Percentiles rank a stretch among this genome's conserved stretches.
These are phyloP conservation scores for Xylaria bambusicola DNA, from an alignment of 495 filamentous ascomycete genomes.

Conservation along the genomic window DNA sequence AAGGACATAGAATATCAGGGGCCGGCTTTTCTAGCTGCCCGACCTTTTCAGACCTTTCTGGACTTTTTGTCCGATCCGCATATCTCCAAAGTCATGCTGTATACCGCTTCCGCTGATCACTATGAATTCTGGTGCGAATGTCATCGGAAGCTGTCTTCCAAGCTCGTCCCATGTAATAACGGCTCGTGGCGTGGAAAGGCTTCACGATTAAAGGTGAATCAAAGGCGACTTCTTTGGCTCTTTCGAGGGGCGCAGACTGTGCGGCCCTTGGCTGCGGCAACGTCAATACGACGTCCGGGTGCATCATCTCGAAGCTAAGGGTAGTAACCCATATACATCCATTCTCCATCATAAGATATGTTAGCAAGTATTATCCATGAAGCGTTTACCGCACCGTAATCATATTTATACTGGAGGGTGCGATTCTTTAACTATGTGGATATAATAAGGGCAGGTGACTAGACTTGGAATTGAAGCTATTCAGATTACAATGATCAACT, in stretches of 20 bases:
- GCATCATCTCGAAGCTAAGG: too few relatives aligned
- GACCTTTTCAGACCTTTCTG: conserved; percentile 10
- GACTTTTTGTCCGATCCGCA: conserved; percentile 4
- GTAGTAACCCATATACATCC: too few relatives aligned
- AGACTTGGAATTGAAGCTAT: too few relatives aligned
- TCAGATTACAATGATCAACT: too few relatives aligned
- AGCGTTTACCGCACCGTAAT: too few relatives aligned
- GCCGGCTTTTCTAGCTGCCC: conserved; percentile 2
- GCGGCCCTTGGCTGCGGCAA: not conserved
- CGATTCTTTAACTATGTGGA: too few relatives aligned
- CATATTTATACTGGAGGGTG: too few relatives aligned
- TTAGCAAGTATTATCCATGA: too few relatives aligned
- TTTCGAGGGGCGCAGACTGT: not conserved
- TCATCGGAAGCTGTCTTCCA: conserved; percentile 3
- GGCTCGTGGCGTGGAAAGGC: conserved; percentile 12
- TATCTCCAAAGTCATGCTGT: conserved; percentile 1
- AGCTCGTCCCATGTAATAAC: not conserved
- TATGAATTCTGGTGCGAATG: conserved; percentile 13
- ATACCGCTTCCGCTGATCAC: conserved; percentile 5
- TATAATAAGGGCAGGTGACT: too few relatives aligned
- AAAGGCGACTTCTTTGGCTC: conserved; percentile 1
- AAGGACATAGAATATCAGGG: not conserved
- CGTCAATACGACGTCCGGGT: not conserved
- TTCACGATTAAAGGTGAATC: conserved; percentile 3
- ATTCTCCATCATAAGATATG: too few relatives aligned